These are phyloP conservation scores for Paxillus rubicundulus DNA, from an alignment of 768 basidiomycete genomes.

Conservation along the genomic window DNA sequence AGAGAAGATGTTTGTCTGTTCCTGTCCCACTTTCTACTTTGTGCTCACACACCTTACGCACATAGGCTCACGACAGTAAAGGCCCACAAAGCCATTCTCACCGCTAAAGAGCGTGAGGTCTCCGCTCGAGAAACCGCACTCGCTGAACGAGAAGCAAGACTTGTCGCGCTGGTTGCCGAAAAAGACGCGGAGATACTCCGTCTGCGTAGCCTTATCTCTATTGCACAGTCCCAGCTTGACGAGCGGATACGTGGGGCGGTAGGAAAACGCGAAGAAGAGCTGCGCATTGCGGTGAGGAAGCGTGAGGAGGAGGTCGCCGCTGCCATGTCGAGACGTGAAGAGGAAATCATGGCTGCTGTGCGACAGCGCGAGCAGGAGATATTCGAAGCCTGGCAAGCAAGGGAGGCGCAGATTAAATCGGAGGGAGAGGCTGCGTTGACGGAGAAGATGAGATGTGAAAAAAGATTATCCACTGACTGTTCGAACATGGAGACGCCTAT, in stretches of 20 bases:
- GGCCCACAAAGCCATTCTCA: constrained; percentile 52
- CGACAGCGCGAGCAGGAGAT: constrained; percentile 62
- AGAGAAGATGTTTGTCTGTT: constrained; percentile 63
- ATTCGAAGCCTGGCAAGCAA: constrained; percentile 52
- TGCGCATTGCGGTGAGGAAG: constrained; percentile 59
- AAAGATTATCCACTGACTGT: constrained; percentile 12
- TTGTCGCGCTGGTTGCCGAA: constrained; percentile 45
- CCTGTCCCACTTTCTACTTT: not conserved
- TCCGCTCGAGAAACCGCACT: constrained; percentile 53
- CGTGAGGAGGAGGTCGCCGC: constrained; percentile 69
- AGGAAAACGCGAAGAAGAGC: constrained; percentile 61
- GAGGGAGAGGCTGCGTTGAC: constrained; percentile 45
- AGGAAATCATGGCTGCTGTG: constrained; percentile 70
- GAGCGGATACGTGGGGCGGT: constrained; percentile 56
- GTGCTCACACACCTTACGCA: not conserved
- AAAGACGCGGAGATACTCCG: constrained; percentile 63
- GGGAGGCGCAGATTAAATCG: constrained; percentile 49
- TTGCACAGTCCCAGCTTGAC: constrained; percentile 42
- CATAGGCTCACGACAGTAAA: constrained; percentile 64
- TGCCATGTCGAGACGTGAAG: constrained; percentile 64
- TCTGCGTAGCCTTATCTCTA: constrained; percentile 42
- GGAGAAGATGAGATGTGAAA: constrained; percentile 42
- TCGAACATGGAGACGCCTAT: constrained; percentile 50
- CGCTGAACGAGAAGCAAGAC: constrained; percentile 52
- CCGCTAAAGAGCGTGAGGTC: constrained; percentile 65